Percentiles rank a stretch among this genome's conserved stretches.
These are phyloP conservation scores for Skeletonema menzelii DNA, from an alignment of 108 stramenopile genomes.

Conservation along the genomic window DNA sequence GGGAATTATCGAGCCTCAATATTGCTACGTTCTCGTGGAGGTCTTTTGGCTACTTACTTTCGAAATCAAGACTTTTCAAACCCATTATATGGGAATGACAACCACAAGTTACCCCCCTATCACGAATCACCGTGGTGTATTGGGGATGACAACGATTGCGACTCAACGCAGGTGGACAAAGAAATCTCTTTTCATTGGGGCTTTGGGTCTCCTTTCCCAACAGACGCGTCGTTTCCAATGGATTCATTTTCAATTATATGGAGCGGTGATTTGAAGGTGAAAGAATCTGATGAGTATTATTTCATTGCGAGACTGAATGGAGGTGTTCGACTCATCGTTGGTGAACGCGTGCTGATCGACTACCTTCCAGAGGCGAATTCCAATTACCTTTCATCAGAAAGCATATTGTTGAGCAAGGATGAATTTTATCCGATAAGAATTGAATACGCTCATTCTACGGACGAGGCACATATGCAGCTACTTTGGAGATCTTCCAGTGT, in stretches of 20 bases:
- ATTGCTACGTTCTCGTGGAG: conserved; percentile 56
- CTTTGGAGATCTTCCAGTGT: conserved; percentile 40
- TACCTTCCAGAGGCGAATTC: conserved; percentile 16
- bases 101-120: conserved; percentile 37
- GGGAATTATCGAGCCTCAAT: conserved; percentile 56
- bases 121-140: conserved; percentile 49
- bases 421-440: conserved; percentile 49
- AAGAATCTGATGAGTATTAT: conserved; percentile 38
- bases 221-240: conserved; percentile 53
- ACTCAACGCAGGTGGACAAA: conserved; percentile 63
- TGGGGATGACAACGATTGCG: conserved; percentile 41
- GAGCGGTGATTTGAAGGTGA: conserved; percentile 58
- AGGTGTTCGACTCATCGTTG: conserved; percentile 42
- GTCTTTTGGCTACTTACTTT: conserved; percentile 75
- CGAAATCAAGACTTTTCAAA: conserved; percentile 62
- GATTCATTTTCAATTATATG: conserved; percentile 76
- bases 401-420: conserved; percentile 25
- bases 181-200: conserved; percentile 70
- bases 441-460: conserved; percentile 50
- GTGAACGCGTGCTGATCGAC: conserved; percentile 47
- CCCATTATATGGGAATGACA: conserved; percentile 58
- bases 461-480: conserved; percentile 51
- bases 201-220: conserved; percentile 47
- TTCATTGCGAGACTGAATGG: conserved; percentile 52
- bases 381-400: not conserved